These are phyloP conservation scores for Ogataea paraovalis DNA, from an alignment of 805 yeast genomes.

Conservation along the genomic window DNA sequence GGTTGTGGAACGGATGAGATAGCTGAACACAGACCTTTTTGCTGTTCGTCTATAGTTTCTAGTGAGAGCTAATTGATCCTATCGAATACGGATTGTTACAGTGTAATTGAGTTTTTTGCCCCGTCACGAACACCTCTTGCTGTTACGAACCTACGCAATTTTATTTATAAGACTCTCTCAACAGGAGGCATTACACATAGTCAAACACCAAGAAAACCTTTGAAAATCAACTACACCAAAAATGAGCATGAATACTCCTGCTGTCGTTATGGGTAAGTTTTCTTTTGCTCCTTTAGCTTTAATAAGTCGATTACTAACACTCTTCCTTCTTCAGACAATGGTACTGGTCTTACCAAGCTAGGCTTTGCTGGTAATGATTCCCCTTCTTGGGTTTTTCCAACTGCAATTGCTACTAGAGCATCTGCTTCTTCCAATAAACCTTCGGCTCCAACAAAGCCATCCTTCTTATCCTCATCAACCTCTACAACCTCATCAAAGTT, in stretches of 20 bases:
- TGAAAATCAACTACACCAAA: neutral
- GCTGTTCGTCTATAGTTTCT: neutral
- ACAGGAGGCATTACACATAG: neutral
- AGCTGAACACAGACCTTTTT: neutral
- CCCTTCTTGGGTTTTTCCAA: slow-evolving; percentile 95
- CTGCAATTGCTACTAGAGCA: slow-evolving; percentile 84
- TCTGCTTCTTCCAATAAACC: slow-evolving; percentile 38
- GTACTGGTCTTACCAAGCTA: slow-evolving; percentile 95
- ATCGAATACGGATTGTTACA: neutral
- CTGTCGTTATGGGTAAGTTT: slow-evolving; percentile 87
- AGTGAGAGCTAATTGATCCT: neutral
- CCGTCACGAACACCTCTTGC: neutral
- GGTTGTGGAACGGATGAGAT: too few species aligned
- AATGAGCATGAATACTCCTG: slow-evolving; percentile 76
- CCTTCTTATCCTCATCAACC: slow-evolving; percentile 35
- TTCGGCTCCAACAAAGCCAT: slow-evolving; percentile 43
- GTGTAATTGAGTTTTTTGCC: neutral
- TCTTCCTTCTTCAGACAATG: slow-evolving; percentile 47
- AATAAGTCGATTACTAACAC: slow-evolving; percentile 8
- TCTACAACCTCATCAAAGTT: slow-evolving; percentile 21
- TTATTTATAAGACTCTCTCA: neutral
- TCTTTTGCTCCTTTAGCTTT: neutral
- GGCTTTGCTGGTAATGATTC: slow-evolving; percentile 99
- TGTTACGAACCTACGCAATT: neutral
- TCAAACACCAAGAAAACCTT: neutral